Evolutionary conservation across 352 stramenopile species (phyloP), one percentile per base, ranked within the genome.

Genomic region (Pythium inflatum): DNA sequence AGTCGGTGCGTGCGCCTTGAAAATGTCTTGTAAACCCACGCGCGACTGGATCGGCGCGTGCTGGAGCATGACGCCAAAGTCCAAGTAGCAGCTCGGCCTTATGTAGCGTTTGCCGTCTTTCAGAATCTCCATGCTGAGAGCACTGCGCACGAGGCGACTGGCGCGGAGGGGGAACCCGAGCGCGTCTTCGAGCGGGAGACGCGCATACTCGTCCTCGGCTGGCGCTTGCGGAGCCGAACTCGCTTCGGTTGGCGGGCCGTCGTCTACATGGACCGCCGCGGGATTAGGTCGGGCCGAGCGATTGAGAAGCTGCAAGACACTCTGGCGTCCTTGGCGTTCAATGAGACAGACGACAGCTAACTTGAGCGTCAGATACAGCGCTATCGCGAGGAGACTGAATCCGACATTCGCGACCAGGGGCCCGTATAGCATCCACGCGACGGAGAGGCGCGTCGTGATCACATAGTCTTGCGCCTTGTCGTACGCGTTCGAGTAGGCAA

Each of bases 391-490:
- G n/a, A n/a, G n/a, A n/a, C n/a, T n/a, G n/a, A n/a, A n/a, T n/a
- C n/a, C n/a, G n/a, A n/a, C n/a, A n/a, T n/a, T n/a, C n/a, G n/a
- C n/a, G n/a, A n/a, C n/a, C n/a, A n/a, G n/a, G n/a, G n/a, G n/a
- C n/a, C 53, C 53, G 51, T 75, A 75, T 62, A 90, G 66, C 43
- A 82, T 51, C 68, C 70, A 71, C 22, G 87, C 28, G 13, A 80
- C 49, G 0, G 41, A 16, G 2, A 2, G 0, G 5, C 68, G 51
- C n/a, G 62, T 72, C 7, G 5, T 27, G 25, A 76, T 30, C 48
- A 70, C 45, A 22, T 40, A 66, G 36, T 76, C 48, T 16, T 70
- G 70, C 61, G 75, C 48, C 30, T 85, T 77, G 55, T 80, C 70
- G 59, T 63, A 73, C 36, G 57, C 49, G 48, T 71, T 68, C 30